Base-by-base conservation (phyloP, 1,139 yeast species). In the Hemisphaericaspora xylanilytica region DNA sequence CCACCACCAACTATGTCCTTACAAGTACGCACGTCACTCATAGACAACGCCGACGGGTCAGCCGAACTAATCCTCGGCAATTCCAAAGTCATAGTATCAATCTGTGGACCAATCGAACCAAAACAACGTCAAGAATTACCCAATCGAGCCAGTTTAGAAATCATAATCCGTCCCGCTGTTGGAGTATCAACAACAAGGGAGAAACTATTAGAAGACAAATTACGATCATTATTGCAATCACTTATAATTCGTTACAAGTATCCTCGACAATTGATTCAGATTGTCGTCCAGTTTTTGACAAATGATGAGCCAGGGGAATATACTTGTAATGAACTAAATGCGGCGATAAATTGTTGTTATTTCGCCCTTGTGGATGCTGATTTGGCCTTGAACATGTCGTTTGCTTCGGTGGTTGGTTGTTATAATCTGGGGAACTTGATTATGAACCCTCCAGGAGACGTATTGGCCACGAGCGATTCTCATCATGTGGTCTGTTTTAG, bases 21-120 rank as follows among this genome's bases (percentile, higher is more conserved):
- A 33, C 42, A 49, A 20, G 53, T 58, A 5, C 48, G 51, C n/a
- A 58, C 67, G 3, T 58, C 70, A 9, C 34, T 72, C 3, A 58
- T 85, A 38, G 61, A 65, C 37, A 75, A 80, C 45, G 90, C 81
- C 1, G 96, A 87, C 58, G 97, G 97, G 2, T 86, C 95, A 2
- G 81, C 94, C 0, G 76, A 75, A 35, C 67, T 84, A 47, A 33
- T 32, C 11, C 26, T 45, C 25, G 47, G 41, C 4, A 56, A 63
- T 17, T 57, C 66, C 16, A 77, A 78, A 46, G 80, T 85, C 6
- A 61, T 88, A 3, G 80, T 84, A 31, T 80, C 96, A 0, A 90
- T 90, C 1, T 76, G 90, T 1, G 98, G 98, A 0, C 98, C 98
- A 0, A 75, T 90, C 34, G 97, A 90, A 53, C 86, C 90, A 9